phyloP scores from a whole-genome alignment of 331 rosid genomes.

The Dryas integrifolia region DNA sequence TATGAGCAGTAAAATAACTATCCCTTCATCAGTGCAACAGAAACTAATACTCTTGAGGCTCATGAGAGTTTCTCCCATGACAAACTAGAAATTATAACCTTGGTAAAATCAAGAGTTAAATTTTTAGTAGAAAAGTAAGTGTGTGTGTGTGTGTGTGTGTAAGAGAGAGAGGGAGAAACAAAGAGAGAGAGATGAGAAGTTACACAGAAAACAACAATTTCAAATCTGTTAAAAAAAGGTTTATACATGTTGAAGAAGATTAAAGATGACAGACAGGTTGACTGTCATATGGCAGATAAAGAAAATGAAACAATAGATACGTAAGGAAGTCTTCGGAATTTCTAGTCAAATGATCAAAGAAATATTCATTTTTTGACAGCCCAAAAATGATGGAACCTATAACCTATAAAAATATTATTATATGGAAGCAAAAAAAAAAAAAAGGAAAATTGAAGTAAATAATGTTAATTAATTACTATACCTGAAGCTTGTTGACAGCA shows the following conservation, averaged over 20 bases:
- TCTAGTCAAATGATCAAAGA: background rate
- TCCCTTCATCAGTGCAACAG: background rate
- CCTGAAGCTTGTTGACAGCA: slow-evolving; percentile 96
- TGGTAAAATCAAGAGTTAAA: background rate
- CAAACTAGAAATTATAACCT: background rate
- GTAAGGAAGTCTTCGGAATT: background rate
- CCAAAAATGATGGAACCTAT: background rate
- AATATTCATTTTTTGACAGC: background rate
- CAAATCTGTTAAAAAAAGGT: background rate
- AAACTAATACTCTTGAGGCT: background rate
- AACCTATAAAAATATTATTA: background rate
- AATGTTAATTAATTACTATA: slow-evolving; percentile 26
- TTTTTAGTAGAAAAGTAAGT: background rate
- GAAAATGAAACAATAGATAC: background rate
- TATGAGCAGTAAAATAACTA: background rate
- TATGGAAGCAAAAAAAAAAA: background rate
- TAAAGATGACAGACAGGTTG: background rate
- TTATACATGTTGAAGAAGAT: background rate
- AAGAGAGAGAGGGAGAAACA: background rate
- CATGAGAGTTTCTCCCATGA: background rate
- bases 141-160: background rate
- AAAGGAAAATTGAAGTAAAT: background rate
- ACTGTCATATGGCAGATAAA: background rate
- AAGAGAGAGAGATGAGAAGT: too few relatives aligned
- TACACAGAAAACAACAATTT: background rate